phyloP scores from a whole-genome alignment of 352 stramenopile genomes.

The Aphanomyces astaci region DNA sequence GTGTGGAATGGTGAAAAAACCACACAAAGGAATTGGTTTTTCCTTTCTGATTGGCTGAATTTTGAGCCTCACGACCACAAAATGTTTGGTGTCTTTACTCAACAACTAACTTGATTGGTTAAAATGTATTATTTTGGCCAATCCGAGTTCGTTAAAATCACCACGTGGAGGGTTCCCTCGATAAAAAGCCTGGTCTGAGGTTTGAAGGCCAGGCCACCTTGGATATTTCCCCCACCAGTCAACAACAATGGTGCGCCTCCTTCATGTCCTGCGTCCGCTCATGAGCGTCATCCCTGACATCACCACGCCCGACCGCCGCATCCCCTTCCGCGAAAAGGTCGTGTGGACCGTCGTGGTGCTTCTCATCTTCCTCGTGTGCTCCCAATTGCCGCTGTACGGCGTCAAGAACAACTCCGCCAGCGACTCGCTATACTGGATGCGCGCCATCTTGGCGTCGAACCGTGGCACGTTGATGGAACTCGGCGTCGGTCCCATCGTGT shows the following conservation, averaged over 20 bases:
- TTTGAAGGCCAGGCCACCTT: neutral
- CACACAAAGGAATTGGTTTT: neutral
- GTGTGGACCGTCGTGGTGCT: constrained; percentile 99
- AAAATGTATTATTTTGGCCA: constrained; percentile 1
- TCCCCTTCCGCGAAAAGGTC: constrained; percentile 98
- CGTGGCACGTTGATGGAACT: constrained; percentile 97
- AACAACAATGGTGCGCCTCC: constrained; percentile 88
- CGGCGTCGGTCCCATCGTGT: constrained; percentile 98
- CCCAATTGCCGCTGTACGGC: constrained; percentile 99
- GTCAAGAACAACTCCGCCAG: constrained; percentile 97
- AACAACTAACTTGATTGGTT: neutral
- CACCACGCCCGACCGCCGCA: constrained; percentile 93
- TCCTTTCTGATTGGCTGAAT: neutral
- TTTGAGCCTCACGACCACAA: neutral
- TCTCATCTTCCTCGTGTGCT: constrained; percentile 99
- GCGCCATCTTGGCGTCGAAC: constrained; percentile 99
- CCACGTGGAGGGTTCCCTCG: neutral
- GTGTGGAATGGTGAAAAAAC: neutral
- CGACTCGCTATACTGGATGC: constrained; percentile 99
- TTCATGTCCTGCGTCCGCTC: constrained; percentile 97
- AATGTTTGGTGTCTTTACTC: neutral
- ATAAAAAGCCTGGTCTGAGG: neutral
- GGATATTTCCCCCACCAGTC: constrained; percentile 11
- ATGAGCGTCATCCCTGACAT: constrained; percentile 98
- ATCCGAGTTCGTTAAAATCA: neutral